Percentiles rank a stretch among this genome's conserved stretches.
Conservation (phyloP, 2,329 filamentous ascomycete genomes). For the Talaromyces piceae region DNA sequence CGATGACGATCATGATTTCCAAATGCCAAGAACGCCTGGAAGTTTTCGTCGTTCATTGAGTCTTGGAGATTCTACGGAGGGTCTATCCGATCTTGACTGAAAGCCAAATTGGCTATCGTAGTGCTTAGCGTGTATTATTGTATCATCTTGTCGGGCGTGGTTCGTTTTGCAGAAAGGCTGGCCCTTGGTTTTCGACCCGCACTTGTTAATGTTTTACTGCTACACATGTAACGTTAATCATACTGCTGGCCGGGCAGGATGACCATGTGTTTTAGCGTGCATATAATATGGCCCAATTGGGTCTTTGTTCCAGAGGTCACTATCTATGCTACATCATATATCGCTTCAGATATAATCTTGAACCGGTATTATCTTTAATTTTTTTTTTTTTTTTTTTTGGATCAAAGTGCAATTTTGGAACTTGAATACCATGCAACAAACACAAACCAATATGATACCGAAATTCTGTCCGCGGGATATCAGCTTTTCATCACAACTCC, state of each 20-base stretch:
- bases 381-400: not conserved
- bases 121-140: not conserved
- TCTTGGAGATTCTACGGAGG: slow-evolving; percentile 1
- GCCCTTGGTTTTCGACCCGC: not conserved
- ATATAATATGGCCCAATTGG: not conserved
- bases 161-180: not conserved
- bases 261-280: slow-evolving; percentile 5
- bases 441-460: not conserved
- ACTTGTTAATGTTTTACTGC: not conserved
- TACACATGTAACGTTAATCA: slow-evolving; percentile 1
- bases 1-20: slow-evolving; percentile 27
- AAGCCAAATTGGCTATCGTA: slow-evolving; percentile 9
- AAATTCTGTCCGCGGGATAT: not conserved
- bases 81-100: slow-evolving; percentile 8
- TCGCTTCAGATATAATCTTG: not conserved
- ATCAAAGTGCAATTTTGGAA: not conserved
- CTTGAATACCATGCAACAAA: not conserved
- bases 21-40: slow-evolving; percentile 29
- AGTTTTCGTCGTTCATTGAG: slow-evolving; percentile 1
- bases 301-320: too few relatives aligned
- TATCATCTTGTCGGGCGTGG: not conserved
- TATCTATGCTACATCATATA: not conserved
- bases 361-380: too few relatives aligned
- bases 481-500: not conserved
- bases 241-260: not conserved